These are phyloP conservation scores for Camillea tinctor DNA, from an alignment of 2,329 filamentous ascomycete genomes.

Conservation along the genomic window DNA sequence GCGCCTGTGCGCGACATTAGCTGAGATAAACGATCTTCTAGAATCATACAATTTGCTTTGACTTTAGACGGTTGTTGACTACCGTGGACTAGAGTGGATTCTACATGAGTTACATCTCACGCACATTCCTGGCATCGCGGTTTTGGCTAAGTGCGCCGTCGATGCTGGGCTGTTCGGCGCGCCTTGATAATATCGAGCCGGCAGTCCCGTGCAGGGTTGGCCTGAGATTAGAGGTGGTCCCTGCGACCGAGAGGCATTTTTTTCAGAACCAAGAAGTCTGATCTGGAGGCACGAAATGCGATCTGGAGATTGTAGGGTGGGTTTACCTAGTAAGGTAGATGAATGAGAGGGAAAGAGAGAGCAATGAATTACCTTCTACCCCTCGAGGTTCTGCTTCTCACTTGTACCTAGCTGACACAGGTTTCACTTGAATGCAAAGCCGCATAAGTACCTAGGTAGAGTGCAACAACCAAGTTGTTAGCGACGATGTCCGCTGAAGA, in stretches of 20 bases:
- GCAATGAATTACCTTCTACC: not conserved
- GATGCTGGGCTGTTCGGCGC: not conserved
- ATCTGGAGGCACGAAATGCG: not conserved
- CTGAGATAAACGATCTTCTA: conserved; percentile 4
- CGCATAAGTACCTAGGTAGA: conserved; percentile 4
- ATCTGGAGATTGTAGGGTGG: too few relatives aligned
- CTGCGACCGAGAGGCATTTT: not conserved
- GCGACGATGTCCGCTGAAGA: not conserved
- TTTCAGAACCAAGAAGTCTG: not conserved
- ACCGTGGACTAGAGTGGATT: not conserved
- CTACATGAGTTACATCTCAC: not conserved
- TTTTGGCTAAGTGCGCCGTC: not conserved
- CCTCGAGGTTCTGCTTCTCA: not conserved
- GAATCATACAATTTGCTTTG: not conserved
- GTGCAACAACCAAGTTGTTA: not conserved
- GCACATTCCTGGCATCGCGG: not conserved
- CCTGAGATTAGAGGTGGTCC: not conserved
- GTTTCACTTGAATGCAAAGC: conserved; percentile 13
- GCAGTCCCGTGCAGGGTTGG: not conserved
- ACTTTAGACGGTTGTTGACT: not conserved
- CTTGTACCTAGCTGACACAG: conserved; percentile 2
- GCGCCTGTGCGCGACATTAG: not conserved
- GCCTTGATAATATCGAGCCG: not conserved
- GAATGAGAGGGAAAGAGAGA: not conserved
- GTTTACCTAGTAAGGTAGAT: not conserved